Evolutionary conservation across 2,329 filamentous ascomycete species (phyloP), one percentile per base, ranked within the genome.

Genomic region (Claviceps sp.): DNA sequence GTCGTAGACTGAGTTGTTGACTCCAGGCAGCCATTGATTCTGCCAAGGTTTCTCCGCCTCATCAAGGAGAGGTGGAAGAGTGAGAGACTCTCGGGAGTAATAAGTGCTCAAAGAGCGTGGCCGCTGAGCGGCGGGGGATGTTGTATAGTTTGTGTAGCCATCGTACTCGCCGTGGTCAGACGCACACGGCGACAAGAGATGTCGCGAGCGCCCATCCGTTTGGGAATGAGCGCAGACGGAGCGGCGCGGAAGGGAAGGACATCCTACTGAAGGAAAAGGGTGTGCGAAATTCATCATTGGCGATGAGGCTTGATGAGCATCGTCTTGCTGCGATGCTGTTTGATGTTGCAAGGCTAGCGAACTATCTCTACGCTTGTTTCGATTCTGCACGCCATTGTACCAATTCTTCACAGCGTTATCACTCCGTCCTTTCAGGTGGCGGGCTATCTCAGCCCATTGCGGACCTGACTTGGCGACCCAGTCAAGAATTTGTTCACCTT

Each of bases 371-470:
- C 82, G 72, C 62, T 74, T 77, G 61, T 85, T 77, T 62, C 89
- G 81, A 71, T 95, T 95, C 77, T 90, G 86, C 65, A 85, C 87
- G 48, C 90, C 89, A 65, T 95, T 95, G 87, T 87, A 95, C 89
- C 89, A 96, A 68, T 96, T 96, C 79, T 96, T 96, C 57, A 96
- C 88, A 30, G 88, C 86, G 63, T 96, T 96, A 72, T 96, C 90
- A 67, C 89, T 95, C 62, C 90, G 84, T 57, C 89, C 89, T 51
- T 84, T 78, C 20, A 96, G 76, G 46, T 81, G 76, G 58, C 90
- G 79, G 45, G 90, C 88, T 63, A 96, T 96, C 64, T 96, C 89
- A 2, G 90, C 90, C 90, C 90, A 96, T 52, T 86, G 81, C 72
- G 89, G 91, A 56, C 89, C 89, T 72, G 88, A 82, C 60, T 85